A percentile compares a stretch with the other conserved stretches of the same genome.
phyloP scores from a whole-genome alignment of 2,329 filamentous ascomycete species.

The Phaeophleospora eucalypticola region DNA sequence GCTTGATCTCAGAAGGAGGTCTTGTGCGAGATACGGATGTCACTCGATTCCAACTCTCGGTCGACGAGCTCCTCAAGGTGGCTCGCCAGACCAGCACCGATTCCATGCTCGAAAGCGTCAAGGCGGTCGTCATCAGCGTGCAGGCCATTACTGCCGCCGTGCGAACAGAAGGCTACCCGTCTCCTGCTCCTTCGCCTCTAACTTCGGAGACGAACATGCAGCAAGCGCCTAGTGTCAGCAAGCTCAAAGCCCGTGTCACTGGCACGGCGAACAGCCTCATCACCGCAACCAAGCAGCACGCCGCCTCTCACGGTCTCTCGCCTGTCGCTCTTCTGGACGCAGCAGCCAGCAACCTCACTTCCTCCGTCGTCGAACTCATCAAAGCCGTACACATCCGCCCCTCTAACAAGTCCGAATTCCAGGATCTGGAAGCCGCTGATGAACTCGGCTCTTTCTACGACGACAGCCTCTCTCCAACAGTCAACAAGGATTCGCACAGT shows the following conservation, averaged over 20 bases:
- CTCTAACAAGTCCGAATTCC: slow-evolving; percentile 20
- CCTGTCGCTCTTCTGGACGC: slow-evolving; percentile 93
- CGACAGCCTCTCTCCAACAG: slow-evolving; percentile 12
- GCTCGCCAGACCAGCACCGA: slow-evolving; percentile 71
- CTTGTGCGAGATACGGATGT: slow-evolving; percentile 87
- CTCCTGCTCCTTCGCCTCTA: slow-evolving; percentile 28
- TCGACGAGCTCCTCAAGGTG: slow-evolving; percentile 80
- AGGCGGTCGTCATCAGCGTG: slow-evolving; percentile 75
- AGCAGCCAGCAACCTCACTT: slow-evolving; percentile 83
- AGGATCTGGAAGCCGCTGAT: slow-evolving; percentile 21
- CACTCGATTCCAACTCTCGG: slow-evolving; percentile 89
- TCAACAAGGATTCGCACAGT: slow-evolving; percentile 4
- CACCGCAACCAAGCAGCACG: slow-evolving; percentile 89
- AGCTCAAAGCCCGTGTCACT: slow-evolving; percentile 75
- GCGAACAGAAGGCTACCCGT: slow-evolving; percentile 30
- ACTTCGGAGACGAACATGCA: slow-evolving; percentile 16
- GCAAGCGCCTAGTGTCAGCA: slow-evolving; percentile 38
- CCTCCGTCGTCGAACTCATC: slow-evolving; percentile 79
- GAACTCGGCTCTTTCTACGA: slow-evolving; percentile 25
- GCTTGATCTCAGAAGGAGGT: slow-evolving; percentile 58
- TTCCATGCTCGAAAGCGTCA: slow-evolving; percentile 79
- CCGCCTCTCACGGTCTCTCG: slow-evolving; percentile 74
- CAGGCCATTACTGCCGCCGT: slow-evolving; percentile 82
- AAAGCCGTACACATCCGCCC: slow-evolving; percentile 74
- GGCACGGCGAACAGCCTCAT: slow-evolving; percentile 93